These are phyloP conservation scores for Seiridium unicorne DNA, from an alignment of 2,329 filamentous ascomycete genomes.

Conservation along the genomic window DNA sequence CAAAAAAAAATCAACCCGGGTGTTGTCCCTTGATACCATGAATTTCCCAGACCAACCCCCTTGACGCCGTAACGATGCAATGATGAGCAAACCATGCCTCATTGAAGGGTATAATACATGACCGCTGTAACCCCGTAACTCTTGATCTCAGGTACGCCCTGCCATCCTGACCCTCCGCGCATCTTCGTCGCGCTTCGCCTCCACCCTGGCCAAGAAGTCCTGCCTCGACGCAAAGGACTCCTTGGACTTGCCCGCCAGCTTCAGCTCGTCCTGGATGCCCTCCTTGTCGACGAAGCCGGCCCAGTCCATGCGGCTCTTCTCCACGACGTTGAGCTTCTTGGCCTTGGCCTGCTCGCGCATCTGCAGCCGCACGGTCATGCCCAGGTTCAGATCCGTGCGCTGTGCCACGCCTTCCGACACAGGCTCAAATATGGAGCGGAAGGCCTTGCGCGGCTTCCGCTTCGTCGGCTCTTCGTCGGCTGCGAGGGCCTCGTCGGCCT, in stretches of 20 bases:
- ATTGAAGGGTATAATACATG: too few species aligned
- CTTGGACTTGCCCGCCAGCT: conserved; percentile 63
- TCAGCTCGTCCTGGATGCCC: conserved; percentile 67
- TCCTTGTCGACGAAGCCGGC: conserved; percentile 70
- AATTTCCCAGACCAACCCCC: too few species aligned
- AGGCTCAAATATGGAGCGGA: conserved; percentile 64
- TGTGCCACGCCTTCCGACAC: conserved; percentile 40
- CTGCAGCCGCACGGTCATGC: conserved; percentile 46
- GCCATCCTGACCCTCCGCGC: conserved; percentile 52
- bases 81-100: too few species aligned
- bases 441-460: conserved; percentile 51
- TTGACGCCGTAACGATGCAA: too few species aligned
- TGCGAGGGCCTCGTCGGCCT: conserved; percentile 20
- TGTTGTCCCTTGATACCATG: too few species aligned
- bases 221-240: conserved; percentile 60
- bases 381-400: conserved; percentile 58
- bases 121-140: too few species aligned
- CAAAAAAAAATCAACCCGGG: too few species aligned
- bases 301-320: conserved; percentile 74
- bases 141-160: conserved; percentile 18
- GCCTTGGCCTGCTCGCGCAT: conserved; percentile 48
- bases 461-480: conserved; percentile 31
- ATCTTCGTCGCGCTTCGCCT: conserved; percentile 61
- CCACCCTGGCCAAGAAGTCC: conserved; percentile 65
- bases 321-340: conserved; percentile 68